Conservation (phyloP, 2,329 filamentous ascomycete species). For the Phyllosticta ampelicida region DNA sequence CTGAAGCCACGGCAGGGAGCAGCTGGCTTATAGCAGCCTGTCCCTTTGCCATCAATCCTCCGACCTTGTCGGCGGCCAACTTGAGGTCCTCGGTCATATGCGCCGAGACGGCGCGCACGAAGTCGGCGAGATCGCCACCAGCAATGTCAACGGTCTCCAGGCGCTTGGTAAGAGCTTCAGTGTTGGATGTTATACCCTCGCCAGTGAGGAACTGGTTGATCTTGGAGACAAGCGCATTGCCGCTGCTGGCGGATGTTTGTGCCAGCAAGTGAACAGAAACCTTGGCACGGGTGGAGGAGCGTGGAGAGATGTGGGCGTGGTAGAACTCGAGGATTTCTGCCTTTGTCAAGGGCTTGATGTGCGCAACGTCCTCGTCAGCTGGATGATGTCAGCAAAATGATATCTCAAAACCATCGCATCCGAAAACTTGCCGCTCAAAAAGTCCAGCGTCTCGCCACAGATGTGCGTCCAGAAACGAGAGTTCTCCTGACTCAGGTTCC, state of each 20-base stretch:
- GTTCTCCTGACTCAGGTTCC: slow-evolving; percentile 82
- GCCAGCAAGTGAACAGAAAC: slow-evolving; percentile 74
- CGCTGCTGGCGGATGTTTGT: slow-evolving; percentile 41
- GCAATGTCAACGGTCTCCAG: slow-evolving; percentile 38
- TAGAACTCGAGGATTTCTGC: slow-evolving; percentile 72
- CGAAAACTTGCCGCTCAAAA: slow-evolving; percentile 58
- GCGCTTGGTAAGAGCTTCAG: slow-evolving; percentile 30
- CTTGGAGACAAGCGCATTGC: slow-evolving; percentile 22
- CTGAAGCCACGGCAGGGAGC: slow-evolving; percentile 23
- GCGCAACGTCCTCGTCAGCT: slow-evolving; percentile 67
- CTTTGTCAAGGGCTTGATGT: slow-evolving; percentile 66
- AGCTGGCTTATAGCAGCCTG: slow-evolving; percentile 37
- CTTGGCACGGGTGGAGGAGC: slow-evolving; percentile 66
- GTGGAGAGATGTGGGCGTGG: slow-evolving; percentile 61
- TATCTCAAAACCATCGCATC: neutral
- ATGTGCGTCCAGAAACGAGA: slow-evolving; percentile 78
- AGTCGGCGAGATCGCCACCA: slow-evolving; percentile 34
- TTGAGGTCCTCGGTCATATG: slow-evolving; percentile 36
- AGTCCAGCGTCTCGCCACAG: slow-evolving; percentile 77
- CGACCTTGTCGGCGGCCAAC: slow-evolving; percentile 39
- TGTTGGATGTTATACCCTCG: slow-evolving; percentile 36
- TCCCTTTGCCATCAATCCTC: slow-evolving; percentile 39
- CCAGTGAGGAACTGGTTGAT: slow-evolving; percentile 37
- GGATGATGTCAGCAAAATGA: neutral
- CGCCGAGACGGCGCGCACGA: slow-evolving; percentile 40